Evolutionary conservation across 345 rosid species (phyloP), one percentile per base, ranked within the genome.

Genomic region (Passiflora organensis): DNA sequence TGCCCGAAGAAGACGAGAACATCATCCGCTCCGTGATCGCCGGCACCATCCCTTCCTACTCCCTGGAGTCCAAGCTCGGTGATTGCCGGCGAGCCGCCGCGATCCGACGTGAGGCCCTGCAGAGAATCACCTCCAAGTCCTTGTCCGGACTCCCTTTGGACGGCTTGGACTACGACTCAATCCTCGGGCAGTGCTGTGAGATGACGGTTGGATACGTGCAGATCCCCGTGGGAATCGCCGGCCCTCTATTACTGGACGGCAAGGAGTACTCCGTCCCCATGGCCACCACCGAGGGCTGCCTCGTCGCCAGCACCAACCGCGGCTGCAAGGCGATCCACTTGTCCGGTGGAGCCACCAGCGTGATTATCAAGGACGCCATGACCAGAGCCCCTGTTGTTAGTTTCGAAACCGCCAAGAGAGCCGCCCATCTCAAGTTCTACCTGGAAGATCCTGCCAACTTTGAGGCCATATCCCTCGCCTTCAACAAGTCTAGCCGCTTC

Each of bases 231-330:
- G 80, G 80, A 43, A 59, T 62, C 6, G 76, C 73, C 0, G 83
- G 83, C 3, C 83, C 83, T 4, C 56, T 78, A 28, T 32, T 42
- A 54, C 73, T 75, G 0, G 71, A 78, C 25, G 83, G 62, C 9
- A 47, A 12, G 46, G 76, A 75, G 38, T 75, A 65, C 61, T 51
- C 73, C 1, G 73, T 78, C 6, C 83, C 80, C 1, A 72, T 78
- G 80, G 80, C 80, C 23, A 78, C 80, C 6, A 78, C 80, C 0
- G 83, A 78, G 43, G 83, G 83, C 0, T 69, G 73, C 32, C 55
- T 78, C 60, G 75, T 78, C 6, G 83, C 76, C 13, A 78, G 80
- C 38, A 63, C 78, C 13, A 78, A 78, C 53, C 55, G 78, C 12
- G 83, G 83, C 0, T 78, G 77, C 42, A 78, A 78, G 38, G 83